Conservation (phyloP, 768 basidiomycete species). For the Russula abietina region DNA sequence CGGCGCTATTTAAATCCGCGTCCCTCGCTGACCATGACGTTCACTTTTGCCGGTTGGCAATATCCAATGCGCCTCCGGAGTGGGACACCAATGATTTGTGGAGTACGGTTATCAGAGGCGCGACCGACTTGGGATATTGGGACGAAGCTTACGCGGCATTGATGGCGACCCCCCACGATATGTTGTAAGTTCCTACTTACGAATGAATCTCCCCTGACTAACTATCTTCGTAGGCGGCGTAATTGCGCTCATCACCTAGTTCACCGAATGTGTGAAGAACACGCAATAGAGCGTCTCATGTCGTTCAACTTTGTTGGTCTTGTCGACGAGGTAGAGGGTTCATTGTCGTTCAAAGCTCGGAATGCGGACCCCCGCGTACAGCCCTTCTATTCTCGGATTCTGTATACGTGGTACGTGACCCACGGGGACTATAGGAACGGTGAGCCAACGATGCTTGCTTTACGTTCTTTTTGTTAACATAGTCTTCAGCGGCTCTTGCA, state of each 20-base stretch:
- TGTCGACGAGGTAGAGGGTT: slow-evolving; percentile 80
- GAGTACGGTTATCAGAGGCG: slow-evolving; percentile 70
- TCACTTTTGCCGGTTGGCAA: slow-evolving; percentile 69
- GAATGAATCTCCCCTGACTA: not conserved
- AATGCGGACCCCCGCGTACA: slow-evolving; percentile 83
- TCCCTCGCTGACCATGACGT: slow-evolving; percentile 56
- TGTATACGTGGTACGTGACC: slow-evolving; percentile 90
- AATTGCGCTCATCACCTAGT: slow-evolving; percentile 79
- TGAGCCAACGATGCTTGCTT: slow-evolving; percentile 37
- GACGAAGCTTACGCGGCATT: slow-evolving; percentile 85
- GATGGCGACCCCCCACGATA: slow-evolving; percentile 65
- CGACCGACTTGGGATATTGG: slow-evolving; percentile 65
- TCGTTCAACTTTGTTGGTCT: slow-evolving; percentile 80
- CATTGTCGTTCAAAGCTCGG: slow-evolving; percentile 86
- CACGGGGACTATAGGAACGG: slow-evolving; percentile 90
- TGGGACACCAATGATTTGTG: slow-evolving; percentile 65
- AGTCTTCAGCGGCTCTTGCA: slow-evolving; percentile 64
- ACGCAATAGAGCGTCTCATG: slow-evolving; percentile 72
- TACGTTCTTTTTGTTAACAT: not conserved
- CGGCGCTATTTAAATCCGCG: slow-evolving; percentile 63
- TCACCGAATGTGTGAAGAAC: slow-evolving; percentile 88
- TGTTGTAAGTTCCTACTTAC: slow-evolving; percentile 52
- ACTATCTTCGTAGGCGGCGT: slow-evolving; percentile 51
- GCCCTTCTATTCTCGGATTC: slow-evolving; percentile 82
- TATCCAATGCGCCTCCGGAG: slow-evolving; percentile 56